Base-by-base conservation (phyloP, 306 rosid species). In the Cicer arietinum region DNA sequence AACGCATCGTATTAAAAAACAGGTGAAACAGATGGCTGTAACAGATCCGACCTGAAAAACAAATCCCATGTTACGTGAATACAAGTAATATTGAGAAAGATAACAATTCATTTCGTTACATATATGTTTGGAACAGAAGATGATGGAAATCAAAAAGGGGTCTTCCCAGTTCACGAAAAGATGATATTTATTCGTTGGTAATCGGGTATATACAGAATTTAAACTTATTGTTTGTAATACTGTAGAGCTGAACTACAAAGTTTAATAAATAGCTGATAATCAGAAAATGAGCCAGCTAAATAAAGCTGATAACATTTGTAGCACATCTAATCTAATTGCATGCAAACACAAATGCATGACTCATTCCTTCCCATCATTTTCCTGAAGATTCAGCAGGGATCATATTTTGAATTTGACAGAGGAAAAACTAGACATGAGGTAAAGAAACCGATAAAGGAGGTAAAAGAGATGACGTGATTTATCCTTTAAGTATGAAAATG, bases 1-100 rank as follows among this genome's bases (percentile, higher is more conserved):
- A 81, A 92, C 73, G 58, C 96, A 94, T 92, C 99, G 84, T 58
- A 94, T 74, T 63, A 94, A 88, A 85, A 94, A 94, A 85, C 99
- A 94, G 79, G 93, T 89, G 89, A 88, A 94, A 82, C 99, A 92
- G 82, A 94, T 90, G 81, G 96, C 97, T 35, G 99, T 90, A 41
- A 94, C 96, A 47, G 91, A 92, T 80, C 99, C 99, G 45, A 94
- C 99, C 98, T 94, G 95, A 80, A 90, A 85, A 44, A 46, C 45
- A 62, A 70, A 43, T 39, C 79, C 46, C 69, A 2, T 74, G 45
- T 74, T 14, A 48, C 13, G 17, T 50, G 37, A 71, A 58, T 47
- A 18, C 57, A 84, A 63, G 16, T 68, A 48, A 53, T 73, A 67
- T n/a, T 30, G 52, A 43, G 48, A 51, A 41, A 9, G 48, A 51